These are phyloP conservation scores for Sergeia podlipaevii DNA, from an alignment of 208 protist genomes.

Conservation along the genomic window DNA sequence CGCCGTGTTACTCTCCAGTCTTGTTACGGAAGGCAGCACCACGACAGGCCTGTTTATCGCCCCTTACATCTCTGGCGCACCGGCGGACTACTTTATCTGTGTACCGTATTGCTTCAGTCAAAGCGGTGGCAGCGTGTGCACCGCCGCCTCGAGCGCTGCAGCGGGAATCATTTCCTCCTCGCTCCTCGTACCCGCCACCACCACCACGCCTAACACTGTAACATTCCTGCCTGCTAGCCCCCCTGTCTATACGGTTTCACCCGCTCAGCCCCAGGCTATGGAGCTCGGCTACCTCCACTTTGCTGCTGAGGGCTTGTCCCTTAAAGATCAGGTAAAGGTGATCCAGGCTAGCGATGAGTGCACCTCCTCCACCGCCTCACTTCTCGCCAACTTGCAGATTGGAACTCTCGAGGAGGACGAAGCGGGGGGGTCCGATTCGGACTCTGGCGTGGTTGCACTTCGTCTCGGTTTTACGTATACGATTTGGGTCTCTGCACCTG, in stretches of 20 bases:
- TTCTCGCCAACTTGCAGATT: constrained; percentile 59
- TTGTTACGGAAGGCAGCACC: constrained; percentile 10
- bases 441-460: constrained; percentile 59
- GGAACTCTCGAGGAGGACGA: constrained; percentile 19
- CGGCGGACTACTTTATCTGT: constrained; percentile 72
- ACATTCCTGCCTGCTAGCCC: constrained; percentile 56
- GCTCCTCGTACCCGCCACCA: constrained; percentile 26
- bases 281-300: constrained; percentile 59
- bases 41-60: constrained; percentile 56
- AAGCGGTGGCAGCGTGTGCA: constrained; percentile 20
- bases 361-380: constrained; percentile 38
- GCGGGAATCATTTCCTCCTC: constrained; percentile 55
- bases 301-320: constrained; percentile 41
- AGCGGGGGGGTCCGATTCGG: constrained; percentile 5
- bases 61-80: constrained; percentile 38
- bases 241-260: constrained; percentile 48
- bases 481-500: constrained; percentile 27
- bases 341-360: constrained; percentile 43
- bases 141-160: too few relatives aligned
- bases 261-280: constrained; percentile 59
- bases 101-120: constrained; percentile 73
- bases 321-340: constrained; percentile 50
- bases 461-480: too few relatives aligned
- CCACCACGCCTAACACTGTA: constrained; percentile 13
- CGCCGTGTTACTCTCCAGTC: constrained; percentile 13